A percentile compares a stretch with the other conserved stretches of the same genome.
phyloP scores from a whole-genome alignment of 202 grass and related monocot genomes.

The Bolboschoenoplectus hybrid region DNA sequence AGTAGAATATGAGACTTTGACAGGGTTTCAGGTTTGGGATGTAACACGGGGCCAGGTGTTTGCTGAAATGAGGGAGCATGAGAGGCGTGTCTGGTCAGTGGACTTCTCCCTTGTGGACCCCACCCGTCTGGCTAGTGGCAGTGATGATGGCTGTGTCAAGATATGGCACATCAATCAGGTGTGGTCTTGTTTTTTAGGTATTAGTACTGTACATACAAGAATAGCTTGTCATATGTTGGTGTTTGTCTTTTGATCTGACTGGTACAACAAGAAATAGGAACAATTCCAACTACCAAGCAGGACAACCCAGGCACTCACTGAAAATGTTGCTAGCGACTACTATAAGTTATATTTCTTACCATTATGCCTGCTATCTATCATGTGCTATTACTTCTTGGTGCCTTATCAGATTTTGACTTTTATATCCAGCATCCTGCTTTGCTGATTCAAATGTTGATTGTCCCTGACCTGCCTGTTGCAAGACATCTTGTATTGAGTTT shows the following conservation, averaged over 20 bases:
- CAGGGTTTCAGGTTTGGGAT: constrained; percentile 85
- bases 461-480: background rate
- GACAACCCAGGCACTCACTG: background rate
- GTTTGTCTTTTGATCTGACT: background rate
- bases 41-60: constrained; percentile 90
- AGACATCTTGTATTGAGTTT: background rate
- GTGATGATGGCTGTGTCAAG: constrained; percentile 95
- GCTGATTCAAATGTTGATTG: background rate
- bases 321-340: constrained; percentile 3
- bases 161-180: constrained; percentile 99
- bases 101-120: constrained; percentile 95
- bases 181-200: background rate
- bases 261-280: background rate
- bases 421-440: background rate
- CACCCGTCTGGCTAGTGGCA: constrained; percentile 89
- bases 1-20: constrained; percentile 36
- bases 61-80: constrained; percentile 95
- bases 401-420: background rate
- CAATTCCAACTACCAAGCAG: background rate
- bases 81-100: constrained; percentile 92
- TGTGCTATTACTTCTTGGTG: background rate
- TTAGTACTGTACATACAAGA: background rate
- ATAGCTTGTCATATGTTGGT: background rate
- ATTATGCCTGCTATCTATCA: background rate
- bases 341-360: background rate